Conservation (phyloP, 352 stramenopile species). For the Phytophthora fragariae region DNA sequence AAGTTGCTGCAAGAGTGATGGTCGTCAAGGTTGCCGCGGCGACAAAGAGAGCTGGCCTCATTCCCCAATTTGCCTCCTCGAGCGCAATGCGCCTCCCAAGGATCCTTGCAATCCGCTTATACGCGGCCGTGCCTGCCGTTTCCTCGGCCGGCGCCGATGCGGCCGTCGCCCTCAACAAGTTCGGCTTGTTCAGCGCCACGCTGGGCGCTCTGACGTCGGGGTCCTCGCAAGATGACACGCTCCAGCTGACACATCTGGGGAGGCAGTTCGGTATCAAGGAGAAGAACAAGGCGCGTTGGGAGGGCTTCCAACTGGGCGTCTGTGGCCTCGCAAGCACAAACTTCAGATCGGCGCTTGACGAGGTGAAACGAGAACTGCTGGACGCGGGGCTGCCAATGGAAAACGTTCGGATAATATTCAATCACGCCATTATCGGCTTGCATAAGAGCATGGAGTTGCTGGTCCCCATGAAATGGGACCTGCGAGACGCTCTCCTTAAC, state of each 20-base stretch:
- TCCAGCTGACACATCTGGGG: constrained; percentile 1
- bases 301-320: background rate
- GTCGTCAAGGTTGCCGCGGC: background rate
- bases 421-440: constrained; percentile 11
- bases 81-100: constrained; percentile 1
- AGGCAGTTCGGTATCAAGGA: constrained; percentile 1
- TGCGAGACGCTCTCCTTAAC: background rate
- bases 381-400: constrained; percentile 1
- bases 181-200: constrained; percentile 11
- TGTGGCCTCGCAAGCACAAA: constrained; percentile 4
- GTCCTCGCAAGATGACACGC: background rate
- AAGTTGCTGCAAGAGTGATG: constrained; percentile 13
- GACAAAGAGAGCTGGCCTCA: background rate
- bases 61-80: constrained; percentile 13
- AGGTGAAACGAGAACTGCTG: constrained; percentile 5
- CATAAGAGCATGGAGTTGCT: constrained; percentile 3
- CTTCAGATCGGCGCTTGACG: constrained; percentile 12
- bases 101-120: background rate
- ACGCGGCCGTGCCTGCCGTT: background rate
- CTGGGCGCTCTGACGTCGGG: constrained; percentile 4
- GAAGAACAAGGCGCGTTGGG: background rate
- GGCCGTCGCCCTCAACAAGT: constrained; percentile 12
- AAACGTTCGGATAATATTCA: constrained; percentile 4
- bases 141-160: background rate
- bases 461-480: background rate